A percentile compares a stretch with the other conserved stretches of the same genome.
Evolutionary conservation across 106 monocot species (phyloP).

Genomic region (Amphibolis antarctica): DNA sequence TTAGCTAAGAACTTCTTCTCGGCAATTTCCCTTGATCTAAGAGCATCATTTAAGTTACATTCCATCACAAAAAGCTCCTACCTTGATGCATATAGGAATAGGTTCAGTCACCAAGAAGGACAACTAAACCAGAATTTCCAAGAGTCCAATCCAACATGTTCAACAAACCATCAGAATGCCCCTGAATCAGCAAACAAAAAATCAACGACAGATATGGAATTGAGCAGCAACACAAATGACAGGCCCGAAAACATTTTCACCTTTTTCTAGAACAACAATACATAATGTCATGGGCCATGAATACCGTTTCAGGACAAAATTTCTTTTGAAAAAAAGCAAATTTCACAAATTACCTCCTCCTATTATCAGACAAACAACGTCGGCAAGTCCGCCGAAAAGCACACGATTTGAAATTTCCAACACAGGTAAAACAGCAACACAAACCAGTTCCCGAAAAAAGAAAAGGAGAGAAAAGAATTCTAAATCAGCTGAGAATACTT

Average conservation of each 20-base stretch:
- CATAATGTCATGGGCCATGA: not conserved
- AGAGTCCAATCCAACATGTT: not conserved
- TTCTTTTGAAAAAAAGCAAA: not conserved
- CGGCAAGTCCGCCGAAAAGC: not conserved
- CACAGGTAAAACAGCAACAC: not conserved
- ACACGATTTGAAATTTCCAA: not conserved
- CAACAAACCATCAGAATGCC: not conserved
- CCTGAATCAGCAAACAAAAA: not conserved
- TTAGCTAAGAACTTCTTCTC: slow-evolving; percentile 41
- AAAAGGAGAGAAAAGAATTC: not conserved
- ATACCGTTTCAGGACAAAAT: not conserved
- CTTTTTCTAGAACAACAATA: not conserved
- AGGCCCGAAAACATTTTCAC: not conserved
- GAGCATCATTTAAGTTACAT: slow-evolving; percentile 49
- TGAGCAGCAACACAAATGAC: not conserved
- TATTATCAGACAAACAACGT: not conserved
- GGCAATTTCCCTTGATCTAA: slow-evolving; percentile 38
- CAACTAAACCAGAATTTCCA: not conserved
- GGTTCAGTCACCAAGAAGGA: not conserved
- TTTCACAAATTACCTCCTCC: not conserved
- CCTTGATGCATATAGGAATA: not conserved
- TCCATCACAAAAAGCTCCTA: slow-evolving; percentile 17
- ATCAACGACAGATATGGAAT: not conserved
- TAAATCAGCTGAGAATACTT: not conserved
- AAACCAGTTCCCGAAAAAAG: no score